Conservation (phyloP, 306 rosid genomes). For the Vicia sativa region DNA sequence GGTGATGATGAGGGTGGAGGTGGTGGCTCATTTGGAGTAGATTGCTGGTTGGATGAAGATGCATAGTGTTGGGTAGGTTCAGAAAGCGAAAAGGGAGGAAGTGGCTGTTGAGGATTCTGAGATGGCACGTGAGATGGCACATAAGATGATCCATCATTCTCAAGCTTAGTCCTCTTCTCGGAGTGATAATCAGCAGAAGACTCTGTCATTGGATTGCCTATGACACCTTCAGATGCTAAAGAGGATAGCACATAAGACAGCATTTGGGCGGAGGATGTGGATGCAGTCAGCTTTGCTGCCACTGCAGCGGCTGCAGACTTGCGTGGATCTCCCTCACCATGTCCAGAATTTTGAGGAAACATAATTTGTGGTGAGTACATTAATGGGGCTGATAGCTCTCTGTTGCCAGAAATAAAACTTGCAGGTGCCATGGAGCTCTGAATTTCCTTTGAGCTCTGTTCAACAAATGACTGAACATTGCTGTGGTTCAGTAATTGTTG, state of each 20-base stretch:
- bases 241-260: constrained; percentile 93
- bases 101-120: constrained; percentile 63
- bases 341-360: constrained; percentile 63
- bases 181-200: constrained; percentile 64
- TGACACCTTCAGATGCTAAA: constrained; percentile 92
- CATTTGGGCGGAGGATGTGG: constrained; percentile 94
- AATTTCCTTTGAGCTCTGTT: constrained; percentile 68
- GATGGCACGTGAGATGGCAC: constrained; percentile 34
- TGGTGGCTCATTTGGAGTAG: constrained; percentile 67
- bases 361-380: constrained; percentile 63
- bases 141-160: constrained; percentile 64
- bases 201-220: constrained; percentile 62
- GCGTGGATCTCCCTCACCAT: constrained; percentile 70
- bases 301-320: constrained; percentile 99
- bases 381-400: constrained; percentile 82
- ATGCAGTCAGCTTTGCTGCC: constrained; percentile 94
- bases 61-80: constrained; percentile 59
- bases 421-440: constrained; percentile 62
- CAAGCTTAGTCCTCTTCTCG: constrained; percentile 80
- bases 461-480: constrained; percentile 53
- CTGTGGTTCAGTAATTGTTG: constrained; percentile 55
- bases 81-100: constrained; percentile 57
- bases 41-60: constrained; percentile 57
- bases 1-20: constrained; percentile 88
- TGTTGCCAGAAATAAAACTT: constrained; percentile 48